Percentiles rank a stretch among this genome's conserved stretches.
These are phyloP conservation scores for Rhododendron ovatum DNA, from an alignment of 148 eudicot genomes.

Conservation along the genomic window DNA sequence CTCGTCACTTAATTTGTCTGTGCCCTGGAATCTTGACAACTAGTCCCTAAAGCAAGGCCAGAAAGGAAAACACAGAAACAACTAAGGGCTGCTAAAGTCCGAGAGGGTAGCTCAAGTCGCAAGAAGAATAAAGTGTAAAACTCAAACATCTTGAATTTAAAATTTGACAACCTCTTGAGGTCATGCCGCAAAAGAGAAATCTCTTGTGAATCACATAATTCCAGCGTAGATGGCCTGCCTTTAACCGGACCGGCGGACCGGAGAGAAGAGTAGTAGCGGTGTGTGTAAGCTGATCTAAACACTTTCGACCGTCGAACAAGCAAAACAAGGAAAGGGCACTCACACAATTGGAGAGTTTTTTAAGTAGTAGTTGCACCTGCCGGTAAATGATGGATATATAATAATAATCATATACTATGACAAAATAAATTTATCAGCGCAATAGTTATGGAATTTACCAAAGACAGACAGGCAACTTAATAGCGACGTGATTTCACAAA, in stretches of 20 bases:
- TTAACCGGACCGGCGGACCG: no score
- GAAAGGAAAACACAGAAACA: neutral
- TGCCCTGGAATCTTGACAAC: neutral
- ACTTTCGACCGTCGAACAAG: no score
- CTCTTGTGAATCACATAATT: no score
- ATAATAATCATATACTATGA: no score
- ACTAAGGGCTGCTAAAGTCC: neutral
- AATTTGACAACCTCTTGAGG: no score
- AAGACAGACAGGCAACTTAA: no score
- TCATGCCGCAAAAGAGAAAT: neutral
- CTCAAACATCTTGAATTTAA: no score
- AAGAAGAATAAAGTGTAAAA: no score
- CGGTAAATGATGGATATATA: neutral
- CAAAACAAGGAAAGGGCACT: neutral
- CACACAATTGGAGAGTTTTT: neutral
- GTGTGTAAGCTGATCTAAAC: neutral
- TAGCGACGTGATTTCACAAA: no score
- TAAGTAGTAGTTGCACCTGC: neutral
- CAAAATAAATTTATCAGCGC: no score
- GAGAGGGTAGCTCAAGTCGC: neutral
- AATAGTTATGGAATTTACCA: neutral
- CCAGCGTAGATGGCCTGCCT: no score
- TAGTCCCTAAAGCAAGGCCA: neutral
- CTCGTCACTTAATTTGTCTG: neutral
- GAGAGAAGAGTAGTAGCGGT: accelerated